A percentile compares a stretch with the other conserved stretches of the same genome.
Conservation (phyloP, 345 rosid genomes). For the Salix suchowensis region DNA sequence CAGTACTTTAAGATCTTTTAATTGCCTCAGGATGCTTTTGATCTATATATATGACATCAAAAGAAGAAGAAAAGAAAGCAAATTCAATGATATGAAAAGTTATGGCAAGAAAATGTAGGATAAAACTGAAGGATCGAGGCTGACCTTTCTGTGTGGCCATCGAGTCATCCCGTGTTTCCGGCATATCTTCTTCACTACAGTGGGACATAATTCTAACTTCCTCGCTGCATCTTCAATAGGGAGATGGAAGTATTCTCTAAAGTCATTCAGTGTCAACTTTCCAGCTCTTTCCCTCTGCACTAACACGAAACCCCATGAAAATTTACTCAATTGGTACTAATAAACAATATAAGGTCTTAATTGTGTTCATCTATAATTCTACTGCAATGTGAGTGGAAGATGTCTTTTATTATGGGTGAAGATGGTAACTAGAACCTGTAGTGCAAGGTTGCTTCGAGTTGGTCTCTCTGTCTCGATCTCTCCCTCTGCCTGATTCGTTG, state of each 20-base stretch:
- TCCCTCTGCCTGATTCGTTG: constrained; percentile 3
- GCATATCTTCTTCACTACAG: constrained; percentile 58
- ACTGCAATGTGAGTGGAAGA: background rate
- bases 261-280: constrained; percentile 33
- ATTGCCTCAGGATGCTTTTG: constrained; percentile 31
- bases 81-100: background rate
- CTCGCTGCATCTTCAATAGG: constrained; percentile 50
- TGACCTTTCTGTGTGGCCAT: constrained; percentile 68
- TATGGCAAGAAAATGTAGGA: background rate
- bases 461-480: constrained; percentile 12
- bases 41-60: constrained; percentile 20
- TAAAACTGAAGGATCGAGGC: background rate
- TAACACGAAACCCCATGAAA: background rate
- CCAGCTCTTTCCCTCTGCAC: constrained; percentile 58
- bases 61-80: too few species aligned
- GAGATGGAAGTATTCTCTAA: constrained; percentile 40
- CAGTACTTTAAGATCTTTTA: constrained; percentile 1
- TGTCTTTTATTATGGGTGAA: background rate
- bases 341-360: background rate
- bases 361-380: background rate
- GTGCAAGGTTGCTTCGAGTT: constrained; percentile 17
- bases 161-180: constrained; percentile 30
- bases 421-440: constrained; percentile 30
- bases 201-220: constrained; percentile 43
- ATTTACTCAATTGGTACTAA: background rate